Percentiles rank a stretch among this genome's conserved stretches.
Conservation (phyloP, 2,329 filamentous ascomycete species). For the Cordyceps farinosa region DNA sequence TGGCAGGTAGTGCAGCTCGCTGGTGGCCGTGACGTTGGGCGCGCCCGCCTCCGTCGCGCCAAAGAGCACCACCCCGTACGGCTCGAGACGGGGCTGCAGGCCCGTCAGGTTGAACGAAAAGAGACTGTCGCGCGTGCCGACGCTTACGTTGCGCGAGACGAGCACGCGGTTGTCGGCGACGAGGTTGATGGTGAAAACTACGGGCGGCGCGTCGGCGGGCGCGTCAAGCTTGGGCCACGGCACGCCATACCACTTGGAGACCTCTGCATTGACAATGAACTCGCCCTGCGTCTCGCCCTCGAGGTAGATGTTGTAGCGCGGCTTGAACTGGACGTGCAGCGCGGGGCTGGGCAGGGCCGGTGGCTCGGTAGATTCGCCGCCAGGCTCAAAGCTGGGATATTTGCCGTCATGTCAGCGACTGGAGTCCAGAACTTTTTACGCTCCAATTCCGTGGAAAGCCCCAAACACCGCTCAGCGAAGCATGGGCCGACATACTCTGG, state of each 20-base stretch:
- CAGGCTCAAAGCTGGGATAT: slow-evolving; percentile 42
- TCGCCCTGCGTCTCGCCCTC: slow-evolving; percentile 38
- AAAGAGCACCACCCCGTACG: slow-evolving; percentile 39
- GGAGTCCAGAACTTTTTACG: background rate
- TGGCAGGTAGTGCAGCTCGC: slow-evolving; percentile 40
- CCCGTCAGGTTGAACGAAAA: slow-evolving; percentile 36
- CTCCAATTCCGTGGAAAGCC: background rate
- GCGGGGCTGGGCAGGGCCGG: slow-evolving; percentile 30
- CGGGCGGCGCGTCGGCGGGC: slow-evolving; percentile 21
- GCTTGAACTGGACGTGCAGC: slow-evolving; percentile 42
- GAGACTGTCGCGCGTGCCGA: slow-evolving; percentile 34
- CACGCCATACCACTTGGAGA: slow-evolving; percentile 40
- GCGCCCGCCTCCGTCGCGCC: slow-evolving; percentile 31
- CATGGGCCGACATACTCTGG: slow-evolving; percentile 29
- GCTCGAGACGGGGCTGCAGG: slow-evolving; percentile 33
- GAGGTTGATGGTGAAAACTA: slow-evolving; percentile 38
- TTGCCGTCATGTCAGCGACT: slow-evolving; percentile 19
- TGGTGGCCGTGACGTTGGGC: slow-evolving; percentile 34
- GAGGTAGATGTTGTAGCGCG: slow-evolving; percentile 46
- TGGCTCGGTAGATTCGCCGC: slow-evolving; percentile 40
- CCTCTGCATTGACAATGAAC: slow-evolving; percentile 41
- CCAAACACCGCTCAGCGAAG: too few relatives aligned
- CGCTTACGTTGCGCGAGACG: slow-evolving; percentile 30
- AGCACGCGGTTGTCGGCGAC: slow-evolving; percentile 30
- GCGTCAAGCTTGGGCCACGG: slow-evolving; percentile 31